These are phyloP conservation scores for Arachis hypogaea DNA, from an alignment of 306 rosid species.

Conservation along the genomic window DNA sequence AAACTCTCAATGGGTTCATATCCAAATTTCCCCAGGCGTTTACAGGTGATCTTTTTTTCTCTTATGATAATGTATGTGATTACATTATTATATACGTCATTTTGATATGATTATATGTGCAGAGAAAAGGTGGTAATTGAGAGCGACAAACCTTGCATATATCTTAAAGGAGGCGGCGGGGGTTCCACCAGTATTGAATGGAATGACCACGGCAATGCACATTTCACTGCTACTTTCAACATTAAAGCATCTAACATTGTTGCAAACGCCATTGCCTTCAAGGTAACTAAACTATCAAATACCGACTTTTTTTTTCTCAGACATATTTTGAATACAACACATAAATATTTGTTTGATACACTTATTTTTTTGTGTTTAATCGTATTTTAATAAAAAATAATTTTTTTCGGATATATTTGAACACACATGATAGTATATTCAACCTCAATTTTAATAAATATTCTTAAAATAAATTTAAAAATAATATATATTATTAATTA, in stretches of 20 bases:
- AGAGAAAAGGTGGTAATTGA: conserved; percentile 36
- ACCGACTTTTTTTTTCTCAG: too few species aligned
- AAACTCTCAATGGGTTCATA: conserved; percentile 45
- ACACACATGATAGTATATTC: too few species aligned
- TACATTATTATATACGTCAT: too few species aligned
- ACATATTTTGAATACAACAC: too few species aligned
- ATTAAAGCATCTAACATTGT: conserved; percentile 13
- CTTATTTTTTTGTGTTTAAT: too few species aligned
- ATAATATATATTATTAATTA: too few species aligned
- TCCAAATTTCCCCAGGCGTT: conserved; percentile 39
- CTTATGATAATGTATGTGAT: too few species aligned
- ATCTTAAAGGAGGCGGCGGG: conserved; percentile 46
- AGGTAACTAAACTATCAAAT: conserved; percentile 14
- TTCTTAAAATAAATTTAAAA: too few species aligned
- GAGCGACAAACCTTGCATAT: conserved; percentile 25
- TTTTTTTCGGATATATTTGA: too few species aligned
- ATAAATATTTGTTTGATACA: too few species aligned
- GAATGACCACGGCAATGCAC: conserved; percentile 13
- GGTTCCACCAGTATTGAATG: conserved; percentile 27
- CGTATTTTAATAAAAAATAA: too few species aligned
- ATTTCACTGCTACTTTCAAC: conserved; percentile 21
- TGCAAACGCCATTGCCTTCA: conserved; percentile 40
- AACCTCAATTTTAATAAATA: too few species aligned
- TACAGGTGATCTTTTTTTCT: conserved; percentile 18
- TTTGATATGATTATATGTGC: background rate